Evolutionary conservation across 2,329 filamentous ascomycete species (phyloP).

Genomic region (Malbranchea zuffiana): DNA sequence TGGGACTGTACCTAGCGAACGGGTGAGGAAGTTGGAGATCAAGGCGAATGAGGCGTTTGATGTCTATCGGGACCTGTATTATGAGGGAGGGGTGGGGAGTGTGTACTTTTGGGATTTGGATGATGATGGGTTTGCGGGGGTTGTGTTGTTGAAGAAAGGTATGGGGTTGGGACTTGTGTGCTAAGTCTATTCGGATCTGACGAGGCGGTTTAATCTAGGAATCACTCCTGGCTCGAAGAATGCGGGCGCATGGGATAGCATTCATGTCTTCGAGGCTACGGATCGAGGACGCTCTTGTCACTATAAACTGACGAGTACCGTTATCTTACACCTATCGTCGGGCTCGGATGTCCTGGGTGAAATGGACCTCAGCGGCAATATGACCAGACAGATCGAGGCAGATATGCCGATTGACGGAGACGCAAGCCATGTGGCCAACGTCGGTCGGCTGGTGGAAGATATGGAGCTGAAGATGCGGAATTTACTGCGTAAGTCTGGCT

Average conservation of each 20-base stretch:
- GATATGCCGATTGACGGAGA: slow-evolving; percentile 84
- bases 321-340: slow-evolving; percentile 78
- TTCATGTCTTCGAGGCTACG: slow-evolving; percentile 95
- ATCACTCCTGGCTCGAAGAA: slow-evolving; percentile 55
- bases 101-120: slow-evolving; percentile 99
- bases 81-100: slow-evolving; percentile 89
- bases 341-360: slow-evolving; percentile 59
- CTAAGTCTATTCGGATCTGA: background rate
- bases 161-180: slow-evolving; percentile 23
- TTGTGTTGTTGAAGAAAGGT: slow-evolving; percentile 93
- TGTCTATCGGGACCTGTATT: slow-evolving; percentile 83
- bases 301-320: slow-evolving; percentile 95
- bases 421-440: slow-evolving; percentile 88
- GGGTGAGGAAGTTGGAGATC: slow-evolving; percentile 87
- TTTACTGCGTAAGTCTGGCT: slow-evolving; percentile 51
- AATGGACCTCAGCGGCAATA: slow-evolving; percentile 90
- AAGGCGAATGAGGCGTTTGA: slow-evolving; percentile 94
- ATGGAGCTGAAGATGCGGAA: slow-evolving; percentile 99
- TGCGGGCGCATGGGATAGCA: slow-evolving; percentile 89
- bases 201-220: slow-evolving; percentile 36
- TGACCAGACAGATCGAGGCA: slow-evolving; percentile 92
- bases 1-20: slow-evolving; percentile 77
- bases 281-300: slow-evolving; percentile 85
- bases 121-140: slow-evolving; percentile 94
- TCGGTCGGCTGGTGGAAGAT: slow-evolving; percentile 88